Evolutionary conservation across 164 flowering plant genomes (phyloP).

Genomic region (Liquidambar formosana): DNA sequence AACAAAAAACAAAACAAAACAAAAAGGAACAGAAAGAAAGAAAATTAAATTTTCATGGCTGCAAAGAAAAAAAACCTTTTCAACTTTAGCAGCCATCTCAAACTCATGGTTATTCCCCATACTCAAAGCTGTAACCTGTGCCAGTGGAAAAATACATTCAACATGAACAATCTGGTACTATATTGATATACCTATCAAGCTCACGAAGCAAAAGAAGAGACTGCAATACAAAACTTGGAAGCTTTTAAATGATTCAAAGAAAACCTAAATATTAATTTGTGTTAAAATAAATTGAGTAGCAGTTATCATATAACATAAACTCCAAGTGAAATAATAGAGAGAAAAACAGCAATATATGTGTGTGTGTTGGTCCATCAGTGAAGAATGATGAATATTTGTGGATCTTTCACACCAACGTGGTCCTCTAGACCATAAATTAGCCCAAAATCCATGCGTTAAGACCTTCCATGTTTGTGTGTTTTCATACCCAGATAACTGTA

Average conservation of each 20-base stretch:
- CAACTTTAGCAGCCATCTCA: constrained; percentile 85
- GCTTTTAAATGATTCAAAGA: background rate
- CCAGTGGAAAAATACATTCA: constrained; percentile 17
- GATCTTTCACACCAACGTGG: background rate
- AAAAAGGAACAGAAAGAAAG: too few relatives aligned
- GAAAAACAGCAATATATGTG: background rate
- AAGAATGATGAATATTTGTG: background rate
- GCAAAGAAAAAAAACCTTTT: constrained; percentile 49
- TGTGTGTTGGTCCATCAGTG: background rate
- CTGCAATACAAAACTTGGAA: background rate
- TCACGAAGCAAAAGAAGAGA: background rate
- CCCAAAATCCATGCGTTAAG: background rate
- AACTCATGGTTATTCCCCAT: constrained; percentile 78
- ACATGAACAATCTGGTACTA: background rate
- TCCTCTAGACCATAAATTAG: background rate
- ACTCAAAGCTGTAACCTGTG: constrained; percentile 64
- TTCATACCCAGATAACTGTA: background rate
- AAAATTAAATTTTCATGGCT: too few relatives aligned
- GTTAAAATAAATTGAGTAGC: background rate
- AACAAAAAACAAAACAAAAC: too few relatives aligned
- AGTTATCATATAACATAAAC: background rate
- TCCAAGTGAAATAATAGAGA: background rate
- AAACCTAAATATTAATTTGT: background rate
- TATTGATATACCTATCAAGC: background rate
- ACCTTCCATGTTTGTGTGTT: background rate